Percentiles rank a stretch among this genome's conserved stretches.
These are phyloP conservation scores for Pisolithus marmoratus DNA, from an alignment of 768 basidiomycete species.

Conservation along the genomic window DNA sequence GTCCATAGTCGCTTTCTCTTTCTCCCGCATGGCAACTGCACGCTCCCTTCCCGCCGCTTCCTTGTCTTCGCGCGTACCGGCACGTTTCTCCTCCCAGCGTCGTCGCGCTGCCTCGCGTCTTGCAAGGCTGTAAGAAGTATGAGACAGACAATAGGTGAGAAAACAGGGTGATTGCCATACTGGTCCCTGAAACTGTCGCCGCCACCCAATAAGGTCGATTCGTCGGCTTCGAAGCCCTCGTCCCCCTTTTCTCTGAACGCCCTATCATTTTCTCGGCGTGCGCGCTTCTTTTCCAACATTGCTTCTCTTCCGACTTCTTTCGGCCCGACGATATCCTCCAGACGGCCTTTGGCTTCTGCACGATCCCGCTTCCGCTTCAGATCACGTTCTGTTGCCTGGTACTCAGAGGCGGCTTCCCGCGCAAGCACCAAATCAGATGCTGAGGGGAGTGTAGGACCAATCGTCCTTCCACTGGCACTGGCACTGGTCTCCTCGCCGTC, in stretches of 20 bases:
- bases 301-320: conserved; percentile 77
- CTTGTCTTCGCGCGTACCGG: conserved; percentile 41
- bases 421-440: conserved; percentile 65
- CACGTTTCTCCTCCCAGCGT: conserved; percentile 51
- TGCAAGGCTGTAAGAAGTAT: conserved; percentile 50
- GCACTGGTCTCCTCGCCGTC: conserved; percentile 13
- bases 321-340: conserved; percentile 80
- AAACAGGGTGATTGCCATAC: conserved; percentile 36
- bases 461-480: conserved; percentile 42
- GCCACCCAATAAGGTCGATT: conserved; percentile 75
- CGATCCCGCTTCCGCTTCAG: conserved; percentile 65
- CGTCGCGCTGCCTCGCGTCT: conserved; percentile 66
- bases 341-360: conserved; percentile 55
- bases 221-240: conserved; percentile 73
- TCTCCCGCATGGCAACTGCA: conserved; percentile 57
- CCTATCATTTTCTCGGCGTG: conserved; percentile 63
- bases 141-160: background rate
- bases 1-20: conserved; percentile 91
- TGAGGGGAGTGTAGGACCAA: conserved; percentile 66
- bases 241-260: conserved; percentile 69
- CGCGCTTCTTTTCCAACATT: conserved; percentile 81
- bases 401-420: conserved; percentile 54
- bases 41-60: conserved; percentile 53
- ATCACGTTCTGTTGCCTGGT: conserved; percentile 44
- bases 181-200: conserved; percentile 76